A percentile compares a stretch with the other conserved stretches of the same genome.
Evolutionary conservation across 495 filamentous ascomycete genomes (phyloP).

Genomic region (Talaromyces liani): DNA sequence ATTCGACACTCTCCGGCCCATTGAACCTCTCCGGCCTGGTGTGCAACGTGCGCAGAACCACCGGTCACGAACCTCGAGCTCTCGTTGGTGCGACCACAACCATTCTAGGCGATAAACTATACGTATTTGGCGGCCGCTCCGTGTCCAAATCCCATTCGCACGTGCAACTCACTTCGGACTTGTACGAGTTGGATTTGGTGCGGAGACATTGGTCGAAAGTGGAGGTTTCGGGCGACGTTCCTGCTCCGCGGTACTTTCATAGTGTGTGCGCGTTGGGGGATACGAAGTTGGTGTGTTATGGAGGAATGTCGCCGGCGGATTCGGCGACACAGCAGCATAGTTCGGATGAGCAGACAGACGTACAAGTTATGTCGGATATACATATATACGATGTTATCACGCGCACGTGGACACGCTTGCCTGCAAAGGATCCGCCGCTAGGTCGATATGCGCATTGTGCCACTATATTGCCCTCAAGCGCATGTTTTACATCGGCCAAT

Average conservation of each 20-base stretch:
- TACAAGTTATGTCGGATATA: constrained; percentile 96
- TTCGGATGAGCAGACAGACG: constrained; percentile 72
- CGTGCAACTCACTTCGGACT: constrained; percentile 67
- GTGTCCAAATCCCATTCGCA: constrained; percentile 69
- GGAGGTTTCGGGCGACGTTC: constrained; percentile 75
- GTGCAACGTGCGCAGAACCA: constrained; percentile 88
- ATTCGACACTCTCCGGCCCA: constrained; percentile 26
- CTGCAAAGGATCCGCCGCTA: constrained; percentile 74
- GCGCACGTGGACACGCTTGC: constrained; percentile 77
- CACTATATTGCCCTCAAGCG: constrained; percentile 81
- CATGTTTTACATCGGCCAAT: constrained; percentile 72
- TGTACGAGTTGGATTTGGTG: constrained; percentile 91
- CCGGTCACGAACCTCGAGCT: constrained; percentile 82
- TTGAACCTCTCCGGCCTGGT: constrained; percentile 78
- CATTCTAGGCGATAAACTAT: constrained; percentile 86
- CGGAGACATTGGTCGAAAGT: constrained; percentile 87
- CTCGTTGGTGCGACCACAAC: constrained; percentile 94
- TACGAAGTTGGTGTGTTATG: constrained; percentile 94
- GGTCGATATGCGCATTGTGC: constrained; percentile 97
- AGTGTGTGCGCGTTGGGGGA: constrained; percentile 89
- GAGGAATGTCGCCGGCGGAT: constrained; percentile 86
- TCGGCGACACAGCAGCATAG: constrained; percentile 28
- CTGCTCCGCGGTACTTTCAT: constrained; percentile 91
- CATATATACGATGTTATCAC: constrained; percentile 90
- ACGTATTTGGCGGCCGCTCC: constrained; percentile 89